phyloP scores from a whole-genome alignment of 306 rosid genomes.

The Lablab purpureus region DNA sequence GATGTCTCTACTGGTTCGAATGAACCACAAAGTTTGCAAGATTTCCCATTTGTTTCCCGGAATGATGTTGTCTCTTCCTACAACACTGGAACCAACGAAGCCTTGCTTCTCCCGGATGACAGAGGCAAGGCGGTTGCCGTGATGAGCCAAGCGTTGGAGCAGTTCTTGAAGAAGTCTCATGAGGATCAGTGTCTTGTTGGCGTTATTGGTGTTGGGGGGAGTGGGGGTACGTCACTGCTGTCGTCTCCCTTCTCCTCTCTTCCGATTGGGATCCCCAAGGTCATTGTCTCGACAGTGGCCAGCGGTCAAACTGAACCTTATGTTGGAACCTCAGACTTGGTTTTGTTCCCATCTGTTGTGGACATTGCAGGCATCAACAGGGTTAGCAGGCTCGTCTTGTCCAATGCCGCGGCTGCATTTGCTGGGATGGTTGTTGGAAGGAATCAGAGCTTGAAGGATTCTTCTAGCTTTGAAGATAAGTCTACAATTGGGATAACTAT shows the following conservation, averaged over 20 bases:
- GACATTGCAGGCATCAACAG: constrained; percentile 86
- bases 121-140: constrained; percentile 75
- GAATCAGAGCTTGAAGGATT: constrained; percentile 52
- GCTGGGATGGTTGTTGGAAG: constrained; percentile 90
- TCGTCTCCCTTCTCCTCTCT: constrained; percentile 71
- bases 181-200: constrained; percentile 64
- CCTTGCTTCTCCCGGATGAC: constrained; percentile 62
- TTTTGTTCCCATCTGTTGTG: constrained; percentile 78
- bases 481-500: constrained; percentile 81
- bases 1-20: constrained; percentile 73
- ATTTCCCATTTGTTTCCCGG: constrained; percentile 70
- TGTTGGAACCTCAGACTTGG: constrained; percentile 78
- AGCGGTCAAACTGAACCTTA: constrained; percentile 90
- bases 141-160: constrained; percentile 75
- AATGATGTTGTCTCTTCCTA: constrained; percentile 60
- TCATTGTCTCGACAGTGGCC: constrained; percentile 87
- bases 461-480: constrained; percentile 51
- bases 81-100: constrained; percentile 40
- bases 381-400: constrained; percentile 71
- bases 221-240: constrained; percentile 86
- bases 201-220: constrained; percentile 81
- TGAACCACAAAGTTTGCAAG: constrained; percentile 46
- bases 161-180: constrained; percentile 59
- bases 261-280: constrained; percentile 84
- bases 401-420: constrained; percentile 87